Evolutionary conservation across 2,329 filamentous ascomycete genomes (phyloP), one percentile per base, ranked within the genome.

Genomic region (Zarea fungicola): DNA sequence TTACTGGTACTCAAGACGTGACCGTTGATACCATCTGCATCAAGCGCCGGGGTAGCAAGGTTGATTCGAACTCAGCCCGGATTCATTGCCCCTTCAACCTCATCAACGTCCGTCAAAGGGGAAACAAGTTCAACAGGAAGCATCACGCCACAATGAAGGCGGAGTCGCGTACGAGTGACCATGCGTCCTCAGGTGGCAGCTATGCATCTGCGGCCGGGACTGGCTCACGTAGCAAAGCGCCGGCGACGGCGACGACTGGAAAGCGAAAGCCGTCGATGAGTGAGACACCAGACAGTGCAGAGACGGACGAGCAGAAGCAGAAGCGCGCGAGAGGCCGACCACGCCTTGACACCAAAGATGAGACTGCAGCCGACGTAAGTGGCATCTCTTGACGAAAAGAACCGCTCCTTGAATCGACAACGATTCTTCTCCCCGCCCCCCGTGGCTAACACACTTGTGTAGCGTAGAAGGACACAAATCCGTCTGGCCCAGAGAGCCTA

Each of bases 391-490:
- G 8, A 14, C 14, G 4, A 4, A n/a, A 23, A 11, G 6, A 5
- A 2, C 29, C 16, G 29, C 16, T 16, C 25, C 14, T 44, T 47
- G 31, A 11, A 19, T 42, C 8, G 18, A 42, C n/a, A n/a, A 28
- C 8, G n/a, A 5, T 11, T 16, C 23, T 4, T 37, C 50, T n/a
- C n/a, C n/a, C n/a, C n/a, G 45, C 45, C 48, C 43, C 54, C 36
- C 45, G 49, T 41, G 11, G 48, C 59, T 65, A 50, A 66, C 53
- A 54, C 19, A 39, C 52, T n/a, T n/a, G n/a, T 41, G 23, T 34
- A 87, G 86, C 84, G 89, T 53, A 85, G 90, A 45, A 80, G 90
- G 48, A 92, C 88, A 5, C 90, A 96, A 63, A 93, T 96, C 54
- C 83, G 90, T 21, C 77, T 92, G 48, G 90, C 90, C 2, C 90